These are phyloP conservation scores for Cynara cardunculus DNA, from an alignment of 129 eudicot species.

Conservation along the genomic window DNA sequence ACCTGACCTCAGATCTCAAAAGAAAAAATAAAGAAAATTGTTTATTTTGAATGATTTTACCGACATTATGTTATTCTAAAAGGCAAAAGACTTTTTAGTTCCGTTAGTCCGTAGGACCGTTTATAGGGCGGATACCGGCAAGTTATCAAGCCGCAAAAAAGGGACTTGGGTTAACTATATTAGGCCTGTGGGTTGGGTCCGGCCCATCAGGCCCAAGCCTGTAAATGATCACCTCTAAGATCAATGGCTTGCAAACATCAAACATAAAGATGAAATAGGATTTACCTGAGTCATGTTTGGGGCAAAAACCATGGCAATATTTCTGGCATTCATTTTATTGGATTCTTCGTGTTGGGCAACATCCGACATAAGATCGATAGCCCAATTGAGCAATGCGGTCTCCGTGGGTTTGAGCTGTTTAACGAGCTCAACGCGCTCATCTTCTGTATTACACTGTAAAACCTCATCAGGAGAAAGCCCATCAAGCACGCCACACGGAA, in stretches of 20 bases:
- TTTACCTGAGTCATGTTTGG: slow-evolving; percentile 90
- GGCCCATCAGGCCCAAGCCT: not conserved
- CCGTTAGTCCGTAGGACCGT: not conserved
- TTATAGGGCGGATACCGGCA: not conserved
- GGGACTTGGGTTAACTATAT: not conserved
- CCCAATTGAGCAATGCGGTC: slow-evolving; percentile 82
- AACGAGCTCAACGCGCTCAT: slow-evolving; percentile 54
- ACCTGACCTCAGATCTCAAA: not conserved
- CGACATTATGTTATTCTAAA: not conserved
- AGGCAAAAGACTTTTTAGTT: not conserved
- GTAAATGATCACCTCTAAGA: not conserved
- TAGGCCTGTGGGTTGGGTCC: not conserved
- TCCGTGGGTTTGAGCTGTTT: slow-evolving; percentile 78
- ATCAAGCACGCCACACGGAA: slow-evolving; percentile 81
- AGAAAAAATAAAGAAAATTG: not conserved
- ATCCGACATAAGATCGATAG: slow-evolving; percentile 86
- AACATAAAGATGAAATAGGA: slow-evolving; percentile 8
- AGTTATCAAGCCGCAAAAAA: not conserved
- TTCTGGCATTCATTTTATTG: slow-evolving; percentile 88
- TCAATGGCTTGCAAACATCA: not conserved
- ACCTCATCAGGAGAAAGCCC: slow-evolving; percentile 92
- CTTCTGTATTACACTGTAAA: slow-evolving; percentile 68
- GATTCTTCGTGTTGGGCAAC: slow-evolving; percentile 75
- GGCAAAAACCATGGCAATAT: slow-evolving; percentile 86
- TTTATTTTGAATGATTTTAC: not conserved